Percentiles rank a stretch among this genome's conserved stretches.
phyloP scores from a whole-genome alignment of 305 asterid genomes.

The Fraxinus paxiana region DNA sequence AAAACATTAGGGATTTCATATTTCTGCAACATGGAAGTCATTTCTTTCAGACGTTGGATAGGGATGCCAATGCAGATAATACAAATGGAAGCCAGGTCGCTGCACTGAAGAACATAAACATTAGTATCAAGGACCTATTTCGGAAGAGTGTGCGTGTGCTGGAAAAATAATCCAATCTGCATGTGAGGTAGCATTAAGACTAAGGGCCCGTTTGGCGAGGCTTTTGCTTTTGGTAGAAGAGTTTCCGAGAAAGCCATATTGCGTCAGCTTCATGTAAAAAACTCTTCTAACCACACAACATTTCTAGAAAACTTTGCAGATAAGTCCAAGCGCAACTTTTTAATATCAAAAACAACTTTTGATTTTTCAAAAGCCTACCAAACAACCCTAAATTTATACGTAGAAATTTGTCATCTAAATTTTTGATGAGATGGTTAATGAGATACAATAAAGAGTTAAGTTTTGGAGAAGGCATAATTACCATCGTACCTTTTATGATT shows the following conservation, averaged over 20 bases:
- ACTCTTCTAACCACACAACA: background rate
- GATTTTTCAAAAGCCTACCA: background rate
- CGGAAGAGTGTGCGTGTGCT: background rate
- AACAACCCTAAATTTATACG: background rate
- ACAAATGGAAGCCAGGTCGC: slow-evolving; percentile 8
- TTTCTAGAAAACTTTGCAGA: no score
- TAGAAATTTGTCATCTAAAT: background rate
- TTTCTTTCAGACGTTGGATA: background rate
- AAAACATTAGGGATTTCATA: background rate
- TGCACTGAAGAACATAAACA: background rate
- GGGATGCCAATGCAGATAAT: background rate
- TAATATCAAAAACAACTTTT: background rate
- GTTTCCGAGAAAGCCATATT: background rate
- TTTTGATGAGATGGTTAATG: background rate
- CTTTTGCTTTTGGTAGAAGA: background rate
- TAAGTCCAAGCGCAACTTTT: background rate
- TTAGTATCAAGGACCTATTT: background rate
- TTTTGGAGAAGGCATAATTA: background rate
- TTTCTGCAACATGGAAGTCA: background rate
- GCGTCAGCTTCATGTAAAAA: background rate
- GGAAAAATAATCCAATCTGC: background rate
- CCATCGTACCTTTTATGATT: slow-evolving; percentile 22
- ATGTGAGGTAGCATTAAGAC: background rate
- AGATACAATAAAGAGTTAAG: background rate
- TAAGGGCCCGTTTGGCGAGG: background rate